Base-by-base conservation (phyloP, 257 asterid species). In the Solanum gandarillasii region DNA sequence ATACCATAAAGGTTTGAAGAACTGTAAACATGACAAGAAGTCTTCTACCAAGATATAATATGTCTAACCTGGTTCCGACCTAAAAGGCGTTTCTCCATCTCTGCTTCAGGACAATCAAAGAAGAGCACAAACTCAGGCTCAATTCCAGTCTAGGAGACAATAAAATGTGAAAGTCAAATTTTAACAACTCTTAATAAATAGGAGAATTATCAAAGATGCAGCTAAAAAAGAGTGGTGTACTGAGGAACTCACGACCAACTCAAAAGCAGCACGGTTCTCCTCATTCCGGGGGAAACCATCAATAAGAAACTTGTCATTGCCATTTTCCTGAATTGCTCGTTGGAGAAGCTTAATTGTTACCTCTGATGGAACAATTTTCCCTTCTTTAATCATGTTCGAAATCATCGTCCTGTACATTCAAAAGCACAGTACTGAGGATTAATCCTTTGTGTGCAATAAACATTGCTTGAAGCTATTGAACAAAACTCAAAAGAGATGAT, bases 221-320 rank as follows among this genome's bases (percentile, higher is more conserved):
- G 85, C 29, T 48, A 29, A 48, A 81, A 79, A 65, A 81, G 41
- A 23, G 67, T 18, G 39, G 70, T 29, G 41, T 18, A 48, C 18
- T 29, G 11, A 38, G 55, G 87, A 79, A 92, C 95, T 94, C 91
- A 95, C 98, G 12, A 94, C 96, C 71, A 90, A 83, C 93, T 95
- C 99, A 91, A 96, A 96, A 60, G 96, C 94, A 71, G 95, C 95
- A 87, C 98, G 98, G 82, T 96, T 96, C 92, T 96, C 98, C 94
- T 96, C 98, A 87, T 95, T 95, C 73, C 99, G 98, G 79, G 98
- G 99, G 89, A 96, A 95, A 14, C 99, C 99, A 89, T 96, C 99
- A 88, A 96, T 95, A n/a, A 95, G 98, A 91, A 95, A 96, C 87
- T 96, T 96, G 91, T 95, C 98, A 46, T 96, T 95, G 74, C 86